Evolutionary conservation across 306 rosid genomes (phyloP).

Genomic region (Acmispon strigosus): DNA sequence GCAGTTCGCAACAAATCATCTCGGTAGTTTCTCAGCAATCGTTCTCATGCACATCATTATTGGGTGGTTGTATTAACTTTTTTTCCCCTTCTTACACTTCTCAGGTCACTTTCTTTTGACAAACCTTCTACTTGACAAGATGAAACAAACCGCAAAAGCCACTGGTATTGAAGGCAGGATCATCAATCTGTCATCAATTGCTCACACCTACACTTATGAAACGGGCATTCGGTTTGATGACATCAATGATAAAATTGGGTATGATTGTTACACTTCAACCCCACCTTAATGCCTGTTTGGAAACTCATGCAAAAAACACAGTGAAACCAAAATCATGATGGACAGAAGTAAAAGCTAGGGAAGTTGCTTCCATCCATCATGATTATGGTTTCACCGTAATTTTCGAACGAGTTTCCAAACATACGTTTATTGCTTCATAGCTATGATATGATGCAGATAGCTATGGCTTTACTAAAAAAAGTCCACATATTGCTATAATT

Average conservation of each 20-base stretch:
- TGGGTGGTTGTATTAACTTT: neutral
- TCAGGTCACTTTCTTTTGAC: conserved; percentile 84
- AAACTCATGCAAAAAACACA: too few species aligned
- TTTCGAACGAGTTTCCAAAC: neutral
- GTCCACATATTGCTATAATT: neutral
- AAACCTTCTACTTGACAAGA: conserved; percentile 67
- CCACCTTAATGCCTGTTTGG: neutral
- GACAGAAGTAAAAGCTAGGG: too few species aligned
- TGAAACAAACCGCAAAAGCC: conserved; percentile 67
- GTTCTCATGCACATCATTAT: neutral
- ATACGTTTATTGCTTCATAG: too few species aligned
- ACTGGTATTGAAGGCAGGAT: conserved; percentile 89
- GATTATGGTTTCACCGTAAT: neutral
- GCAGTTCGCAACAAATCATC: conserved; percentile 86
- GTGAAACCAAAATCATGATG: too few species aligned
- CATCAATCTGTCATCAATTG: conserved; percentile 78
- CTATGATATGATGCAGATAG: neutral
- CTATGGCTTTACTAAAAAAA: neutral
- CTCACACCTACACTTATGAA: conserved; percentile 57
- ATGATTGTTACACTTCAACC: neutral
- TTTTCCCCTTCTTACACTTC: neutral
- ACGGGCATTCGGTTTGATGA: conserved; percentile 57
- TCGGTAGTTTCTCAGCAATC: conserved; percentile 36
- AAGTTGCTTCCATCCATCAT: too few species aligned
- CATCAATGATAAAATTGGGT: conserved; percentile 61